Evolutionary conservation across 163 green algal genomes (phyloP).

Genomic region (Chlorella variabilis): DNA sequence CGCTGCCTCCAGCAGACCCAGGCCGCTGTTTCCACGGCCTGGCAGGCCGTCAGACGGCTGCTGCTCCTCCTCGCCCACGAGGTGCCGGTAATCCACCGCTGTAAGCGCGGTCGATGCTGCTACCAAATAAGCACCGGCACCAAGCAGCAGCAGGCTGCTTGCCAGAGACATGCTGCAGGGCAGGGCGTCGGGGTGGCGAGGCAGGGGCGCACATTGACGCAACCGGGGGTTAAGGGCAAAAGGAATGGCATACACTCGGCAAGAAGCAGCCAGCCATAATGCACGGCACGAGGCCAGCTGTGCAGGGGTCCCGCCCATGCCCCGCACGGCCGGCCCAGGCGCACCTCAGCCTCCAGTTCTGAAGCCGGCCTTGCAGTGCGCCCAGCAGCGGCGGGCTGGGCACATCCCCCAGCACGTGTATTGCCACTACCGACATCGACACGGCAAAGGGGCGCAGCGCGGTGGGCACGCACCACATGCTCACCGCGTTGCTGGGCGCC

Average conservation of each 20-base stretch:
- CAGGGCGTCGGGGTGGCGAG: too few relatives aligned
- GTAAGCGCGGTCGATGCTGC: background rate
- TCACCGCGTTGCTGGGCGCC: constrained; percentile 73
- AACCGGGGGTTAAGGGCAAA: too few relatives aligned
- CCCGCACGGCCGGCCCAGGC: too few relatives aligned
- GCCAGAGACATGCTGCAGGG: constrained; percentile 62
- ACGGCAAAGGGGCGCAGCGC: constrained; percentile 82
- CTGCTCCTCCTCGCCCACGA: background rate
- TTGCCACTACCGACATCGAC: constrained; percentile 82
- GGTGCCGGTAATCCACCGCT: constrained; percentile 33
- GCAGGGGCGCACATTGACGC: too few relatives aligned
- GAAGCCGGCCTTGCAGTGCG: constrained; percentile 73
- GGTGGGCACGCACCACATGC: constrained; percentile 87
- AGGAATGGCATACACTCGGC: too few relatives aligned
- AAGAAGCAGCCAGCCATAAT: too few relatives aligned
- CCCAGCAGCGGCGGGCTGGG: constrained; percentile 89
- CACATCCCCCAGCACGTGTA: constrained; percentile 94
- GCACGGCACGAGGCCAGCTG: too few relatives aligned
- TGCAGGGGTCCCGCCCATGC: too few relatives aligned
- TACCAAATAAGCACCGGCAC: constrained; percentile 49
- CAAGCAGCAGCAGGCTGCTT: constrained; percentile 57
- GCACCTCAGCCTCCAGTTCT: constrained; percentile 55
- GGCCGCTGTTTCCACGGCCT: too few relatives aligned
- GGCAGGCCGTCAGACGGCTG: too few relatives aligned
- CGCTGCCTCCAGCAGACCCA: too few relatives aligned